Conservation (phyloP, 805 yeast species). For the Metschnikowia henanensis region DNA sequence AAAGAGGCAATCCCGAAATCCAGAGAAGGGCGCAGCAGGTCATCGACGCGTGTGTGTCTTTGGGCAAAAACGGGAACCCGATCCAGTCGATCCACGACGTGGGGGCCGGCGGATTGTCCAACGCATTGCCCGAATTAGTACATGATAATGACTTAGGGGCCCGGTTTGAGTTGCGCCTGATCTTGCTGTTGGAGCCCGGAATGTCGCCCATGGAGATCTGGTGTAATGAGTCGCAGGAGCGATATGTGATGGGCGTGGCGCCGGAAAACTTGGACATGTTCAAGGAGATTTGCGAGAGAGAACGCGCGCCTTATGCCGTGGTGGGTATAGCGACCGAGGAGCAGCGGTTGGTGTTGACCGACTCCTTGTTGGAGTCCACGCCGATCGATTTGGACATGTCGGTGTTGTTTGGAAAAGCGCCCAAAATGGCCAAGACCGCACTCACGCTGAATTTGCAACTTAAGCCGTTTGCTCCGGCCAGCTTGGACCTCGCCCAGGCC, state of each 20-base stretch:
- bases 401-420: slow-evolving; percentile 93
- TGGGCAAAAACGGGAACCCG: slow-evolving; percentile 66
- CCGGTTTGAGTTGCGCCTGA: slow-evolving; percentile 83
- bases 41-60: slow-evolving; percentile 87
- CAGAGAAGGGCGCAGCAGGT: slow-evolving; percentile 99
- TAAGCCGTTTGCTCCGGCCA: slow-evolving; percentile 35
- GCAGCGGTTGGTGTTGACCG: slow-evolving; percentile 78
- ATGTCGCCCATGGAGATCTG: slow-evolving; percentile 99
- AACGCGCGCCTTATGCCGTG: slow-evolving; percentile 94
- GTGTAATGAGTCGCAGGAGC: slow-evolving; percentile 99
- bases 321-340: slow-evolving; percentile 94
- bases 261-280: slow-evolving; percentile 73
- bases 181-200: slow-evolving; percentile 90
- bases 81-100: slow-evolving; percentile 97
- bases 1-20: slow-evolving; percentile 99
- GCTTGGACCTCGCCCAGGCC: slow-evolving; percentile 55
- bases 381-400: slow-evolving; percentile 98
- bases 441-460: slow-evolving; percentile 58
- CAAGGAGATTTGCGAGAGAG: slow-evolving; percentile 83
- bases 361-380: slow-evolving; percentile 67
- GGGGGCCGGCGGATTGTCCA: slow-evolving; percentile 98
- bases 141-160: slow-evolving; percentile 98
- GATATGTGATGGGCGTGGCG: slow-evolving; percentile 92
- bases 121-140: slow-evolving; percentile 95
- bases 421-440: slow-evolving; percentile 85